Evolutionary conservation across 148 eudicot genomes (phyloP).

Genomic region (Rheum nobile): DNA sequence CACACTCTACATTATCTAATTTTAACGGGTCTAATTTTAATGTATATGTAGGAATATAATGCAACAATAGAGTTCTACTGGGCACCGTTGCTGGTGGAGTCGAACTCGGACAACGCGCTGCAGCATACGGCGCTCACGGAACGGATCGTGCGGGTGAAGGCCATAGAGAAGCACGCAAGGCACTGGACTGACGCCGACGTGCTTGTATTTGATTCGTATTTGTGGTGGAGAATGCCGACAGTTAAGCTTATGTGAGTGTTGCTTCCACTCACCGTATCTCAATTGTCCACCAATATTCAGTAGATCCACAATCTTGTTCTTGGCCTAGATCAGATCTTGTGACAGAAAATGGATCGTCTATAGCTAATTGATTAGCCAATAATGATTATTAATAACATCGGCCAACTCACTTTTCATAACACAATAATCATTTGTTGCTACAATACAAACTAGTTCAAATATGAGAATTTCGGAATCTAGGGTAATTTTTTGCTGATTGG

Average conservation of each 20-base stretch:
- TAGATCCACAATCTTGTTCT: slow-evolving; percentile 20
- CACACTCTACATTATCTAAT: too few relatives aligned
- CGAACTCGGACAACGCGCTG: slow-evolving; percentile 64
- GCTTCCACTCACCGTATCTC: not conserved
- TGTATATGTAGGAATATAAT: slow-evolving; percentile 55
- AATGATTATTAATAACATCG: not conserved
- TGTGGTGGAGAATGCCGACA: slow-evolving; percentile 72
- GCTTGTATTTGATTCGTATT: slow-evolving; percentile 64
- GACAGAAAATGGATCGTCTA: not conserved
- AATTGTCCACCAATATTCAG: slow-evolving; percentile 25
- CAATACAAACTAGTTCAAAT: too few relatives aligned
- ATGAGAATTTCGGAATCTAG: too few relatives aligned
- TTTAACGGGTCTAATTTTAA: too few relatives aligned
- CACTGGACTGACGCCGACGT: slow-evolving; percentile 77
- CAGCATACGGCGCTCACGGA: slow-evolving; percentile 41
- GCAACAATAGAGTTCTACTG: slow-evolving; percentile 78
- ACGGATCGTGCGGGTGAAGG: slow-evolving; percentile 49
- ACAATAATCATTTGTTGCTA: too few relatives aligned
- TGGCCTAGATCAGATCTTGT: not conserved
- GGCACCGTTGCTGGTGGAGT: slow-evolving; percentile 87
- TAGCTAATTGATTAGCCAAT: not conserved
- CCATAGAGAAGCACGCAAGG: slow-evolving; percentile 74
- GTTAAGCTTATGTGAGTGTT: slow-evolving; percentile 35
- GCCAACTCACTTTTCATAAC: too few relatives aligned
- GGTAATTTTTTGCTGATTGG: too few relatives aligned